Evolutionary conservation across 2,329 filamentous ascomycete genomes (phyloP).

Genomic region (Daldinia sp.): DNA sequence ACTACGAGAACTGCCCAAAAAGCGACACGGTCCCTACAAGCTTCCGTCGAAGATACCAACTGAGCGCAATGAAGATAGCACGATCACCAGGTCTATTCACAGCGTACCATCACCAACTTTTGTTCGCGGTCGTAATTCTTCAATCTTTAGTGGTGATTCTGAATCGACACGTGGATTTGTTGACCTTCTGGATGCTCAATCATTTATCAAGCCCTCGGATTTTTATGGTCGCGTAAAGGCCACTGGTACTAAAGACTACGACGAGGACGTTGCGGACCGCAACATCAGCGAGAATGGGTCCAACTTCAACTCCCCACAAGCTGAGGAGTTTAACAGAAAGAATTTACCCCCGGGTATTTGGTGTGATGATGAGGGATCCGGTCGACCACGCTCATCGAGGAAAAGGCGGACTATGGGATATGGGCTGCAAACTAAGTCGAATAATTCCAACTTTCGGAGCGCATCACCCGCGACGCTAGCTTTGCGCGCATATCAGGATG

Average conservation of each 20-base stretch:
- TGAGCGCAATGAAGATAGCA: constrained; percentile 19
- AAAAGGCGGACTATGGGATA: constrained; percentile 41
- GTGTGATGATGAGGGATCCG: constrained; percentile 29
- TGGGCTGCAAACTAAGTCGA: constrained; percentile 36
- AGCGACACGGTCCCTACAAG: constrained; percentile 42
- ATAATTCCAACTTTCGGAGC: constrained; percentile 14
- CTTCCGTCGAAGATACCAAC: constrained; percentile 38
- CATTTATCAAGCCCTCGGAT: constrained; percentile 57
- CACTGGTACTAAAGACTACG: constrained; percentile 62
- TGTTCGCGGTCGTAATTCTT: constrained; percentile 45
- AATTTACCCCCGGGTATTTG: constrained; percentile 15
- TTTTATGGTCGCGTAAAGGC: constrained; percentile 60
- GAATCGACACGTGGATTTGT: constrained; percentile 49
- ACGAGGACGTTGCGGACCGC: constrained; percentile 71
- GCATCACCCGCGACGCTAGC: constrained; percentile 33
- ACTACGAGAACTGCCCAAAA: constrained; percentile 35
- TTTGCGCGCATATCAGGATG: constrained; percentile 24
- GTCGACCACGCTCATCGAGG: constrained; percentile 21
- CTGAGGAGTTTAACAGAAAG: constrained; percentile 49
- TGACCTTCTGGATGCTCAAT: constrained; percentile 67
- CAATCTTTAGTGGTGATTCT: constrained; percentile 46
- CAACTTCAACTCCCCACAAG: constrained; percentile 47
- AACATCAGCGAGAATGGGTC: constrained; percentile 57
- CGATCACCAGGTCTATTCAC: constrained; percentile 27
- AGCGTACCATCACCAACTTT: constrained; percentile 38